Base-by-base conservation (phyloP, 2,329 filamentous ascomycete genomes). In the Rhynchosporium secalis region DNA sequence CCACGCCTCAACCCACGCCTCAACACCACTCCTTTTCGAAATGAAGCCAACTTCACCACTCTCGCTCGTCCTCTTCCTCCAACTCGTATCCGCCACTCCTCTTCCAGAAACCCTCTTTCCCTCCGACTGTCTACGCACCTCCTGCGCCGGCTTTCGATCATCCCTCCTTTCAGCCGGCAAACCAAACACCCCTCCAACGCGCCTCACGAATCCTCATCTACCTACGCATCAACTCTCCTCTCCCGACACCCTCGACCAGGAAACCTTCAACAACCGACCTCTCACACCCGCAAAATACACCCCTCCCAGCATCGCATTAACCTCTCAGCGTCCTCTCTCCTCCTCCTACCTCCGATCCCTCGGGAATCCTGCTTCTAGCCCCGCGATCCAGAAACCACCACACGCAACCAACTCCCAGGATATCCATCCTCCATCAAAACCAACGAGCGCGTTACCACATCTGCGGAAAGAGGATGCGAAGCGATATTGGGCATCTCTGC, bases 61-160 rank as follows among this genome's bases (percentile, higher is more conserved):
- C 31, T 71, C 69, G 1, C 65, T 71, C 3, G 52, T 71, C 28
- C 61, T 71, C 48, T 69, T 71, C 64, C 60, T 71, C 48, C 67
- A 63, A 10, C 60, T 70, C 13, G 60, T 62, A 46, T 64, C 66
- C 12, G 58, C 66, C 2, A 48, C 65, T 13, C 66, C 68, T 46
- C 64, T 70, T 3, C 47, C 56, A 52, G 63, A 64, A 20, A 47
- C 26, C 20, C 28, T 58, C 15, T 54, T 61, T 43, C 51, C 58
- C 20, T 49, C 56, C 15, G 61, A 63, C 47, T 62, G 61, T 48
- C 56, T 60, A n/a, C 8, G 12, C 13, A 48, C 57, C 15, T 60
- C 60, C n/a, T 63, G 58, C 59, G 57, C 59, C 40, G 26, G 36
- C 28, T 43, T 65, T 52, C 45, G 52, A n/a, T 56, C 65, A 38